phyloP scores from a whole-genome alignment of 2,329 filamentous ascomycete genomes.

The Paradendryphiella salina region DNA sequence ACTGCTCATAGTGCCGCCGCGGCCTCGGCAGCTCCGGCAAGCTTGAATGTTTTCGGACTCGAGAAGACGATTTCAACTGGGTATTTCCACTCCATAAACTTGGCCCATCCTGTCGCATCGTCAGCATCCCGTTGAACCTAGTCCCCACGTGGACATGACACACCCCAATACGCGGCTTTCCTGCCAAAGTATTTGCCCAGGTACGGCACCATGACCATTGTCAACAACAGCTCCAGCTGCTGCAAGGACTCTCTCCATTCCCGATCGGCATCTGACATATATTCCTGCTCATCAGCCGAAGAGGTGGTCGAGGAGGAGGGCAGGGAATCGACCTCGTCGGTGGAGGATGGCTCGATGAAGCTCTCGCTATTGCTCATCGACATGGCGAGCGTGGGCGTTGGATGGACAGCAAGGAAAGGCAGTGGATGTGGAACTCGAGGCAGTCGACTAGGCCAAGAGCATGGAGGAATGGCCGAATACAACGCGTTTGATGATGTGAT shows the following conservation, averaged over 20 bases:
- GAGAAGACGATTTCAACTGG: constrained; percentile 69
- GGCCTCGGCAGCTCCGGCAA: constrained; percentile 52
- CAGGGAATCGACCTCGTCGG: constrained; percentile 55
- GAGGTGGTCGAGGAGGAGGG: constrained; percentile 57
- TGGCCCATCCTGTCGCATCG: constrained; percentile 74
- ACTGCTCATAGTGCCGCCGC: constrained; percentile 48
- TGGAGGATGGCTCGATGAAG: constrained; percentile 44
- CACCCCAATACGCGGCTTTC: constrained; percentile 96
- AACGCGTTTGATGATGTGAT: constrained; percentile 23
- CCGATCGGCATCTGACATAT: constrained; percentile 80
- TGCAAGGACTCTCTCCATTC: constrained; percentile 96
- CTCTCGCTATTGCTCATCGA: constrained; percentile 44
- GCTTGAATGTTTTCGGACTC: constrained; percentile 53
- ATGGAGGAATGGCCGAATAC: constrained; percentile 17
- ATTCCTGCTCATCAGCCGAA: constrained; percentile 60
- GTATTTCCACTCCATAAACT: constrained; percentile 95
- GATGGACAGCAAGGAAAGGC: not conserved
- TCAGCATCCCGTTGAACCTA: constrained; percentile 4
- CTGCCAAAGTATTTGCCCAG: constrained; percentile 92
- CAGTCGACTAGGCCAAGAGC: constrained; percentile 23
- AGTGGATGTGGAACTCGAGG: not conserved
- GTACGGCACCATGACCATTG: constrained; percentile 93
- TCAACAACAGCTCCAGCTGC: constrained; percentile 88
- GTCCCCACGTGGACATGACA: constrained; percentile 43
- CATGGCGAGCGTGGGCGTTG: constrained; percentile 28